Evolutionary conservation across 148 eudicot genomes (phyloP).

Genomic region (Linanthus parryae): DNA sequence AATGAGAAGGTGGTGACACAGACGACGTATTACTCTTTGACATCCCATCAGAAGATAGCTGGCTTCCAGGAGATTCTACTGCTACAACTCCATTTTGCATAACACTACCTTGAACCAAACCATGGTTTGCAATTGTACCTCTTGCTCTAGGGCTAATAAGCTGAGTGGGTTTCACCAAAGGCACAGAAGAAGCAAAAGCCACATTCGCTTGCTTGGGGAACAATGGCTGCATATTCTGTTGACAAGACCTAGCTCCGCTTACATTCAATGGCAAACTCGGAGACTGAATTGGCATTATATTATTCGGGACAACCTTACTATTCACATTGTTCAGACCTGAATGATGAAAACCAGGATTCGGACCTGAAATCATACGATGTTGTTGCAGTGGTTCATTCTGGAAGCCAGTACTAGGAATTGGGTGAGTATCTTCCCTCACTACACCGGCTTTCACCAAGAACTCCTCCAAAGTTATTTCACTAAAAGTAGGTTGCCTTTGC

Average conservation of each 20-base stretch:
- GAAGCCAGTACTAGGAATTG: conserved; percentile 12
- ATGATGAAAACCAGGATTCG: conserved; percentile 34
- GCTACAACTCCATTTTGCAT: conserved; percentile 19
- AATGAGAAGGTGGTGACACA: conserved; percentile 23
- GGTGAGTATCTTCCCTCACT: conserved; percentile 38
- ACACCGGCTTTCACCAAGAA: conserved; percentile 45
- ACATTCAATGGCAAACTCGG: conserved; percentile 10
- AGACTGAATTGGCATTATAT: conserved; percentile 20
- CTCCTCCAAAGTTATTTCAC: conserved; percentile 49
- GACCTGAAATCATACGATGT: conserved; percentile 9
- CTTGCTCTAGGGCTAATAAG: conserved; percentile 20
- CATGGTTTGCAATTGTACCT: conserved; percentile 17
- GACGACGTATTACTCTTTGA: conserved; percentile 16
- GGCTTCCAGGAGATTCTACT: conserved; percentile 21
- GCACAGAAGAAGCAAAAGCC: conserved; percentile 22
- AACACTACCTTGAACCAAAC: conserved; percentile 14
- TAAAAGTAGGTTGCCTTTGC: conserved; percentile 36
- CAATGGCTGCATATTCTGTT: conserved; percentile 21
- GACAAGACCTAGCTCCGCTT: conserved; percentile 14
- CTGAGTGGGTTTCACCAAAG: conserved; percentile 14
- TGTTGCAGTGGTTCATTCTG: conserved; percentile 13
- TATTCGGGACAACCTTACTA: too few species aligned
- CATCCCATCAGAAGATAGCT: conserved; percentile 16
- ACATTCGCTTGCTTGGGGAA: conserved; percentile 41
- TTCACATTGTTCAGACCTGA: conserved; percentile 12